Evolutionary conservation across 345 rosid genomes (phyloP).

Genomic region (Eucalyptus cloeziana): DNA sequence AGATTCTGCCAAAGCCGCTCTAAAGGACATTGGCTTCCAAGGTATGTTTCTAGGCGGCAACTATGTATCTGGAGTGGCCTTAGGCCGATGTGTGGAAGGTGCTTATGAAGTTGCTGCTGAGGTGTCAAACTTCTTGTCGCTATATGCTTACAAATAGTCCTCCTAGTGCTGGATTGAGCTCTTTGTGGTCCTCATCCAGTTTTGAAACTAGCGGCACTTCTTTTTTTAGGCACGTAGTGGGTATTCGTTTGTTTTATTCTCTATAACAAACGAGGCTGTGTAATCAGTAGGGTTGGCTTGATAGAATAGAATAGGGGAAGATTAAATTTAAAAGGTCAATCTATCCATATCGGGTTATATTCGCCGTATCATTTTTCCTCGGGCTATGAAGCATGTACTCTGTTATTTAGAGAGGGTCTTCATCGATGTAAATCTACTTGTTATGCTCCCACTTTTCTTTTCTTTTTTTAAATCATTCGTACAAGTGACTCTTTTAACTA

Average conservation of each 20-base stretch:
- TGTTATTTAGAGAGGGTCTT: not conserved
- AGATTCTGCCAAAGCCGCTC: conserved; percentile 47
- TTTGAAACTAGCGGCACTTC: not conserved
- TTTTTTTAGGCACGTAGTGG: not conserved
- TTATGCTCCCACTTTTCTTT: not conserved
- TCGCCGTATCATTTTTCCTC: not conserved
- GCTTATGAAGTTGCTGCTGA: conserved; percentile 73
- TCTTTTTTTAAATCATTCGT: not conserved
- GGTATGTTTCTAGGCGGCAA: conserved; percentile 80
- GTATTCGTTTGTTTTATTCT: not conserved
- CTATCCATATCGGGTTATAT: not conserved
- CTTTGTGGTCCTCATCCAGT: not conserved
- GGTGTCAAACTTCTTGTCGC: conserved; percentile 52
- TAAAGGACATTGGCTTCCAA: conserved; percentile 35
- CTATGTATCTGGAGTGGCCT: conserved; percentile 79
- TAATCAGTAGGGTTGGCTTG: not conserved
- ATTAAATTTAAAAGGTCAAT: not conserved
- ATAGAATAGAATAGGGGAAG: not conserved
- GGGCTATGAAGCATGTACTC: not conserved
- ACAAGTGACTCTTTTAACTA: not conserved
- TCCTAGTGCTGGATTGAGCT: not conserved
- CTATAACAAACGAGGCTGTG: not conserved
- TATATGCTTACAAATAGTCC: conserved; percentile 33
- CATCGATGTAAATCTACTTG: not conserved
- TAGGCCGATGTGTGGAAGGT: conserved; percentile 79